Evolutionary conservation across 257 asterid species (phyloP), one percentile per base, ranked within the genome.

Genomic region (Schizonepeta tenuifolia): DNA sequence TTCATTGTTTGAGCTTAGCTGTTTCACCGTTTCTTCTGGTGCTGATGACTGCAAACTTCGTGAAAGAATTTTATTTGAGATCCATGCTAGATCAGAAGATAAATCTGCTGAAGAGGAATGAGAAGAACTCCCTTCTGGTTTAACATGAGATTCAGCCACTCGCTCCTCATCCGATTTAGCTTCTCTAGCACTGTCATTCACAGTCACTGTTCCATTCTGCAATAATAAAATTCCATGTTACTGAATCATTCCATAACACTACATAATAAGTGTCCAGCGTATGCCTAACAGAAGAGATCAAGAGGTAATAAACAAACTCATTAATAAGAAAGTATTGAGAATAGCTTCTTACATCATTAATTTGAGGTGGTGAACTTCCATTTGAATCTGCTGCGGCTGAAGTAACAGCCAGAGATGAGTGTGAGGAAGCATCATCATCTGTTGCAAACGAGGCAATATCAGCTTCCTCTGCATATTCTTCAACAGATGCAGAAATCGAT

Each of bases 391-490:
- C 76, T 38, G 86, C 83, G 18, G 84, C 79, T 78, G 87, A 88
- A 73, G 89, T 75, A 84, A 75, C 85, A 71, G 80, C 85, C 70
- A 69, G 71, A 3, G 97, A 90, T 3, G 97, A 87, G 75, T 88
- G 94, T 12, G 91, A 86, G 55, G 96, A 88, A 75, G 73, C 85
- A 80, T 88, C 97, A 78, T 90, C 97, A 72, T 88, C 96, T 1
- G 97, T 85, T 44, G 84, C 80, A 63, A 73, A 80, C 10, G 92
- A 84, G 53, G 83, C 85, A 55, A 74, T 69, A 73, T 86, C 96
- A 67, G 96, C 89, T 81, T 89, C 97, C 65, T 91, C 97, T 28
- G 86, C 85, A 67, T 83, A 89, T 74, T 87, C 96, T 81, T 89
- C 96, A 75, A 80, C 75, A 85, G 82, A 59, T 51, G 83, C 83